Percentiles rank a stretch among this genome's conserved stretches.
Evolutionary conservation across 148 eudicot genomes (phyloP).

Genomic region (Fagopyrum esculentum): DNA sequence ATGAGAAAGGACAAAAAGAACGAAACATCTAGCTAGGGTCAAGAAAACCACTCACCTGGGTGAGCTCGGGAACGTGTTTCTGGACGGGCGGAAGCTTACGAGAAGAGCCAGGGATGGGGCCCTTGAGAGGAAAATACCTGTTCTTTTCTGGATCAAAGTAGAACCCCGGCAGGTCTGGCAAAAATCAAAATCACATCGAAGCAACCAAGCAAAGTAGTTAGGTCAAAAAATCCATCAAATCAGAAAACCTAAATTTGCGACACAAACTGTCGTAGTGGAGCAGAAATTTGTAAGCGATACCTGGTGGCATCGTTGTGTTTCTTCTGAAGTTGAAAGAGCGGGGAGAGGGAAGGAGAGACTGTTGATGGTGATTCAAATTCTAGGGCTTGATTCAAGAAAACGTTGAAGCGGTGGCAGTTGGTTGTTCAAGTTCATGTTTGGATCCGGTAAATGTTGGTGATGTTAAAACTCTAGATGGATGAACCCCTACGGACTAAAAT

Average conservation of each 20-base stretch:
- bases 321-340: neutral
- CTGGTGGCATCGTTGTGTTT: slow-evolving; percentile 2
- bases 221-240: neutral
- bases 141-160: slow-evolving; percentile 66
- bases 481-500: too few species aligned
- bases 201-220: slow-evolving; percentile 6
- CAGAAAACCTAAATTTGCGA: neutral
- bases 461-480: too few species aligned
- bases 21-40: too few species aligned
- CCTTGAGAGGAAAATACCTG: slow-evolving; percentile 58
- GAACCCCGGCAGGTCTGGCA: slow-evolving; percentile 65
- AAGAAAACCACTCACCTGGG: slow-evolving; percentile 9
- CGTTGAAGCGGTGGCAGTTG: neutral
- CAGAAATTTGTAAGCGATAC: neutral
- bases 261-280: neutral
- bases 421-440: neutral
- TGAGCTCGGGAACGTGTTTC: slow-evolving; percentile 16
- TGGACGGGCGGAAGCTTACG: slow-evolving; percentile 21
- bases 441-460: too few species aligned
- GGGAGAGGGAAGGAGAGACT: slow-evolving; percentile 4
- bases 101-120: slow-evolving; percentile 64
- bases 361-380: slow-evolving; percentile 5
- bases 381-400: neutral
- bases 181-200: slow-evolving; percentile 5
- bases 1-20: neutral